A percentile compares a stretch with the other conserved stretches of the same genome.
These are phyloP conservation scores for Podaxis rugospora DNA, from an alignment of 768 basidiomycete species.

Conservation along the genomic window DNA sequence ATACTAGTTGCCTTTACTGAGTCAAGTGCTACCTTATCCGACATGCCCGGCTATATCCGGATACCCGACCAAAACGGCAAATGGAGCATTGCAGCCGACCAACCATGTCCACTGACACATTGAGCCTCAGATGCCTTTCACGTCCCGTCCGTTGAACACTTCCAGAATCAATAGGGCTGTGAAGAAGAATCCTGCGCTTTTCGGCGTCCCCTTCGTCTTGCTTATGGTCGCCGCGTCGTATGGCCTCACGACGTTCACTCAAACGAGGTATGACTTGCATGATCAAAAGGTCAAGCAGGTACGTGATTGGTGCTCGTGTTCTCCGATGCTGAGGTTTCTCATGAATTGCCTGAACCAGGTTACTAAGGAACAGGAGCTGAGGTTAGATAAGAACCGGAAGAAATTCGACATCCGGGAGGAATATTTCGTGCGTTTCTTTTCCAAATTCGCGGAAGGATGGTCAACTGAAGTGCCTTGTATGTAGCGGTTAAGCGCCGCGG, in stretches of 20 bases:
- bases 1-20: no score
- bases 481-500: constrained; percentile 61
- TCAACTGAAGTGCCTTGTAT: neutral
- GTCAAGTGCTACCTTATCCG: neutral
- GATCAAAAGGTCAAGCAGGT: constrained; percentile 75
- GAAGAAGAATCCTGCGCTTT: constrained; percentile 62
- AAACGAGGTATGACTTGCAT: constrained; percentile 88
- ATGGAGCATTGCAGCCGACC: neutral
- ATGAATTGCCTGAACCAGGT: constrained; percentile 35
- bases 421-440: constrained; percentile 73
- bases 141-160: constrained; percentile 40
- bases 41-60: neutral
- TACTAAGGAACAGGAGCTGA: constrained; percentile 73
- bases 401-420: constrained; percentile 93
- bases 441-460: neutral
- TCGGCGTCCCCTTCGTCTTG: constrained; percentile 84
- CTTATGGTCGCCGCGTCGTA: constrained; percentile 86
- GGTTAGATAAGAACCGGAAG: constrained; percentile 63
- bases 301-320: constrained; percentile 11
- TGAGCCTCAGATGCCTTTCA: constrained; percentile 27
- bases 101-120: neutral
- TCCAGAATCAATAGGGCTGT: constrained; percentile 38
- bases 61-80: neutral
- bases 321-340: neutral
- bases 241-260: constrained; percentile 77